Evolutionary conservation across 441 rosid genomes (phyloP).

Genomic region (Breynia disticha): DNA sequence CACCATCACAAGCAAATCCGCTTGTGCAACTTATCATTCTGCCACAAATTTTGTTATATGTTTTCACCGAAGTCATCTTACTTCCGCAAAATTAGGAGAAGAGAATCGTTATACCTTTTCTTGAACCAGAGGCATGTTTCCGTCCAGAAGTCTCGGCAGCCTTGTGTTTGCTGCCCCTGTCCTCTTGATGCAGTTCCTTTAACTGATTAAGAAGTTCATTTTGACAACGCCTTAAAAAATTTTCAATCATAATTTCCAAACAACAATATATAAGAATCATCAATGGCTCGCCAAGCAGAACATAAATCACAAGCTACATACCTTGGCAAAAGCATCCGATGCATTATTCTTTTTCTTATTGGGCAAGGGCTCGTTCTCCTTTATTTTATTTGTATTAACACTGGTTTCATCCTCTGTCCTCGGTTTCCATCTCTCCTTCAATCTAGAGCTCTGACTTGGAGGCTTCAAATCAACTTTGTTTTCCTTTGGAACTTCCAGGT

Average conservation of each 20-base stretch:
- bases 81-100: neutral
- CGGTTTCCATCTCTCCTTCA: constrained; percentile 27
- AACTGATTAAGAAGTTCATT: constrained; percentile 15
- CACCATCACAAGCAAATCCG: too few species aligned
- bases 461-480: constrained; percentile 19
- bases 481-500: constrained; percentile 40
- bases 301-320: constrained; percentile 9
- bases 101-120: constrained; percentile 33
- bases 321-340: constrained; percentile 21
- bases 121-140: constrained; percentile 22
- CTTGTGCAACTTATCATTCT: too few species aligned
- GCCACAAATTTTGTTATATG: too few species aligned
- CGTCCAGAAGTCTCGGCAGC: constrained; percentile 17
- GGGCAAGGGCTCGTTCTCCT: constrained; percentile 20
- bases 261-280: neutral
- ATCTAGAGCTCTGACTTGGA: constrained; percentile 29
- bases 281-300: constrained; percentile 3
- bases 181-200: constrained; percentile 16
- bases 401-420: constrained; percentile 22
- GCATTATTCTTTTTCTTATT: constrained; percentile 18
- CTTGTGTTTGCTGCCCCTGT: constrained; percentile 12
- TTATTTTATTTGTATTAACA: constrained; percentile 13
- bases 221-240: neutral
- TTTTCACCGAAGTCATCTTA: neutral
- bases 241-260: constrained; percentile 8